phyloP scores from a whole-genome alignment of 2,329 filamentous ascomycete species.

The Parafenestella ontariensis region DNA sequence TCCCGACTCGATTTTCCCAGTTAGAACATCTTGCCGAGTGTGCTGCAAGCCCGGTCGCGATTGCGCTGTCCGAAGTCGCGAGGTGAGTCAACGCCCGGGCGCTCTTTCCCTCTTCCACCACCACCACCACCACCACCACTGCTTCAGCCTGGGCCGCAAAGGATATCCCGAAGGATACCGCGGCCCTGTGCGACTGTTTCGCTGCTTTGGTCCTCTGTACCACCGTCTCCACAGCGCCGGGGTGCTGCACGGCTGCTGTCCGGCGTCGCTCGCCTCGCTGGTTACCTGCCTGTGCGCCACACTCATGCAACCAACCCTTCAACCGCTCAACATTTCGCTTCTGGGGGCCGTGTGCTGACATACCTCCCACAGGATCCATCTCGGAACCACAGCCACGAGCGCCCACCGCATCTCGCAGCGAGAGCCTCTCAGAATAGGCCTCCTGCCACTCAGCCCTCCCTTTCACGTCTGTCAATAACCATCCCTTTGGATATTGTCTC shows the following conservation, averaged over 20 bases:
- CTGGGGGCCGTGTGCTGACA: slow-evolving; percentile 40
- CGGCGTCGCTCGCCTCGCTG: slow-evolving; percentile 41
- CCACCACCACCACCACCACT: slow-evolving; percentile 11
- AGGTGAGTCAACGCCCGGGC: slow-evolving; percentile 44
- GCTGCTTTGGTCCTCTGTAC: slow-evolving; percentile 39
- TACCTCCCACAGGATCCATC: slow-evolving; percentile 24
- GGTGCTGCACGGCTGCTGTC: slow-evolving; percentile 43
- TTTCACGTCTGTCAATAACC: slow-evolving; percentile 28
- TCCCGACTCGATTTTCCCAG: slow-evolving; percentile 9
- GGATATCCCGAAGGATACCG: slow-evolving; percentile 29
- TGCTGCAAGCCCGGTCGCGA: slow-evolving; percentile 9
- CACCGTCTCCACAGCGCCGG: slow-evolving; percentile 40
- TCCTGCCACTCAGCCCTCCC: slow-evolving; percentile 23
- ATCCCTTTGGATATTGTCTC: slow-evolving; percentile 27
- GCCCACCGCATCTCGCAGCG: slow-evolving; percentile 19
- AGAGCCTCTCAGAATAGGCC: slow-evolving; percentile 29
- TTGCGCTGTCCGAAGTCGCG: slow-evolving; percentile 20
- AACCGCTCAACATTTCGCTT: slow-evolving; percentile 33
- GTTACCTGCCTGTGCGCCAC: slow-evolving; percentile 46
- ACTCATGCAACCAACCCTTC: slow-evolving; percentile 42
- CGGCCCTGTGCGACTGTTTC: slow-evolving; percentile 43
- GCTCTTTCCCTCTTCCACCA: slow-evolving; percentile 19
- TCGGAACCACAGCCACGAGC: slow-evolving; percentile 38
- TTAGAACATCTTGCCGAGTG: slow-evolving; percentile 13
- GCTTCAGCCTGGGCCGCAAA: slow-evolving; percentile 27